phyloP scores from a whole-genome alignment of 805 yeast species.

The Saturnispora quitensis region DNA sequence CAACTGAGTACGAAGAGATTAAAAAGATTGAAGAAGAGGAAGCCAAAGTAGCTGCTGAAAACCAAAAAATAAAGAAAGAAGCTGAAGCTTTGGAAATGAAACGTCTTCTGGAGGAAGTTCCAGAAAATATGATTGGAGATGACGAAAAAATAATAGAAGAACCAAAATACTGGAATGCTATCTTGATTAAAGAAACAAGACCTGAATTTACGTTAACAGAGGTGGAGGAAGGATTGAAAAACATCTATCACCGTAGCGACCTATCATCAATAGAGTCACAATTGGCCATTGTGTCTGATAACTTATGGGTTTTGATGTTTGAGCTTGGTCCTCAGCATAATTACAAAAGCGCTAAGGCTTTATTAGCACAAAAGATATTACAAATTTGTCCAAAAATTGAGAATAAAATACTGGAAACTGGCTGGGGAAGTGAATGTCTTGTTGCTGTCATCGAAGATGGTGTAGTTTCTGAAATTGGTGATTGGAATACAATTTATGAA shows the following conservation, averaged over 20 bases:
- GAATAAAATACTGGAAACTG: constrained; percentile 28
- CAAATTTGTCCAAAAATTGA: constrained; percentile 31
- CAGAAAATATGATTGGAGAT: neutral
- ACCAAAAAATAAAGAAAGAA: constrained; percentile 22
- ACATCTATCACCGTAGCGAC: neutral
- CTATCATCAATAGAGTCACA: constrained; percentile 4
- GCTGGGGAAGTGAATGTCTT: constrained; percentile 42
- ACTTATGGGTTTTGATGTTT: constrained; percentile 10
- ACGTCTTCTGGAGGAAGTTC: constrained; percentile 5
- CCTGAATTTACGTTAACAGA: constrained; percentile 43
- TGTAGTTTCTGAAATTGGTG: constrained; percentile 23
- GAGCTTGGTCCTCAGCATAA: constrained; percentile 10
- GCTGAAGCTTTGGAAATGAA: constrained; percentile 18
- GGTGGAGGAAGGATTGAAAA: constrained; percentile 25
- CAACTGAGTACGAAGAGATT: constrained; percentile 25
- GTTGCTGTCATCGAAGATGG: constrained; percentile 32
- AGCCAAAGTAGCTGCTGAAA: constrained; percentile 20
- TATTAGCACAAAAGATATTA: constrained; percentile 33
- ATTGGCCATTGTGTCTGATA: constrained; percentile 5
- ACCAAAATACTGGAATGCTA: constrained; percentile 38
- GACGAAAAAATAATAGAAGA: neutral
- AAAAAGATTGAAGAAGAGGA: constrained; percentile 23
- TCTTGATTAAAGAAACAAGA: constrained; percentile 43
- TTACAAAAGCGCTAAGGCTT: constrained; percentile 1
- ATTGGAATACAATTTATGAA: constrained; percentile 1